Conservation (phyloP, 306 rosid genomes). For the Psophocarpus tetragonolobus region DNA sequence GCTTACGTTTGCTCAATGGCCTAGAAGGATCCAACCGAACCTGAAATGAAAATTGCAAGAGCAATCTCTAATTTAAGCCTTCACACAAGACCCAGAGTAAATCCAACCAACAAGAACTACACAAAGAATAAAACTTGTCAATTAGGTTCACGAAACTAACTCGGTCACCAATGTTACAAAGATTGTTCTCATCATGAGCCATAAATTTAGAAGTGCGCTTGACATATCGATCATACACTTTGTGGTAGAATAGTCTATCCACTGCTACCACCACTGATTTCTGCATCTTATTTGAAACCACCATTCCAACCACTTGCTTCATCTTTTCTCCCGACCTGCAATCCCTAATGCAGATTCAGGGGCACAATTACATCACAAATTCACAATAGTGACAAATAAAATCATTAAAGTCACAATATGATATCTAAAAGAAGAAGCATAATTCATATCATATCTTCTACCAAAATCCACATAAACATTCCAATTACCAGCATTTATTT, state of each 20-base stretch:
- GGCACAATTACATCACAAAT: neutral
- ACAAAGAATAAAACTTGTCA: conserved; percentile 11
- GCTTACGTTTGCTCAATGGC: conserved; percentile 85
- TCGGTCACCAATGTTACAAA: conserved; percentile 79
- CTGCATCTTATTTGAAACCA: conserved; percentile 97
- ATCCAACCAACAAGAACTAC: neutral
- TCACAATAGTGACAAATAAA: neutral
- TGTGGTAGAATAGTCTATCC: conserved; percentile 72
- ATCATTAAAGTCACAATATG: neutral
- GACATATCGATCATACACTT: conserved; percentile 70
- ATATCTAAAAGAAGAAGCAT: neutral
- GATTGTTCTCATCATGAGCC: conserved; percentile 81
- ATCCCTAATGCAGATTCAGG: conserved; percentile 28
- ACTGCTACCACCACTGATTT: conserved; percentile 95
- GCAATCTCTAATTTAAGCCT: neutral
- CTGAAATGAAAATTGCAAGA: conserved; percentile 41
- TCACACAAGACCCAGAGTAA: neutral
- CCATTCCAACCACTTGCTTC: conserved; percentile 90
- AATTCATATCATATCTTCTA: neutral
- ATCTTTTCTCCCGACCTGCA: conserved; percentile 42
- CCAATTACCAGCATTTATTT: neutral
- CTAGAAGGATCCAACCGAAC: conserved; percentile 76
- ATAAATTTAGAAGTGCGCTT: conserved; percentile 94
- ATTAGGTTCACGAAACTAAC: conserved; percentile 43
- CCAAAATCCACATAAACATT: neutral